phyloP scores from a whole-genome alignment of 2,329 filamentous ascomycete genomes.

The Colletotrichum tabaci region DNA sequence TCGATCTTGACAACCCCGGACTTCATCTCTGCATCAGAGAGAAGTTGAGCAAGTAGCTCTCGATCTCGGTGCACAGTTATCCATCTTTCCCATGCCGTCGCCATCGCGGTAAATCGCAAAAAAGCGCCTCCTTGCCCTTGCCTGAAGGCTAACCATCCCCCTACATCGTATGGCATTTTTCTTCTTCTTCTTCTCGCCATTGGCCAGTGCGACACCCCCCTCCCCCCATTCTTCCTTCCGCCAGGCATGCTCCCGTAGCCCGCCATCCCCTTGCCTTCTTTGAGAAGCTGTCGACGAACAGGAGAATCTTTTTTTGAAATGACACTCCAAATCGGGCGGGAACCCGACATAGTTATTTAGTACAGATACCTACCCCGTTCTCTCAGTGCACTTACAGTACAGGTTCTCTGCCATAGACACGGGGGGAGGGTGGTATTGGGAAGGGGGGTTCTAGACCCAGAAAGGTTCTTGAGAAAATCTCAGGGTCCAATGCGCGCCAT shows the following conservation, averaged over 20 bases:
- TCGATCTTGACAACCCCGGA: constrained; percentile 39
- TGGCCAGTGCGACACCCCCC: not conserved
- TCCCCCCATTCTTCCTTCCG: not conserved
- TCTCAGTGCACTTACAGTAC: too few relatives aligned
- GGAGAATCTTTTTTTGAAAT: not conserved
- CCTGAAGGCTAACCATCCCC: not conserved
- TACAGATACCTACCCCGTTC: too few relatives aligned
- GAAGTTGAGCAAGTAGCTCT: not conserved
- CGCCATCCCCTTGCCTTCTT: constrained; percentile 14
- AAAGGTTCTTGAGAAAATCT: constrained; percentile 26
- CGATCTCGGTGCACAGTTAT: constrained; percentile 23
- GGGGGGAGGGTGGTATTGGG: not conserved
- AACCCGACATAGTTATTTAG: not conserved
- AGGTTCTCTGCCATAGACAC: too few relatives aligned
- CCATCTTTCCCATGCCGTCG: constrained; percentile 33
- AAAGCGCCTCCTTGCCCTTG: not conserved
- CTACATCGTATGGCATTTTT: not conserved
- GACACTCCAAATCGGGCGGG: constrained; percentile 27
- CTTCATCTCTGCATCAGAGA: constrained; percentile 35
- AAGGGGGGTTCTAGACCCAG: constrained; percentile 11
- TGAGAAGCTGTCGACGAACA: constrained; percentile 1
- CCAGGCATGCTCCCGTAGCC: constrained; percentile 13
- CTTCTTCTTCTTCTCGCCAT: not conserved
- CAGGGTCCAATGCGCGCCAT: constrained; percentile 36
- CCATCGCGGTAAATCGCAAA: constrained; percentile 29